phyloP scores from a whole-genome alignment of 176 grass and related monocot species.

The Thalia dealbata region DNA sequence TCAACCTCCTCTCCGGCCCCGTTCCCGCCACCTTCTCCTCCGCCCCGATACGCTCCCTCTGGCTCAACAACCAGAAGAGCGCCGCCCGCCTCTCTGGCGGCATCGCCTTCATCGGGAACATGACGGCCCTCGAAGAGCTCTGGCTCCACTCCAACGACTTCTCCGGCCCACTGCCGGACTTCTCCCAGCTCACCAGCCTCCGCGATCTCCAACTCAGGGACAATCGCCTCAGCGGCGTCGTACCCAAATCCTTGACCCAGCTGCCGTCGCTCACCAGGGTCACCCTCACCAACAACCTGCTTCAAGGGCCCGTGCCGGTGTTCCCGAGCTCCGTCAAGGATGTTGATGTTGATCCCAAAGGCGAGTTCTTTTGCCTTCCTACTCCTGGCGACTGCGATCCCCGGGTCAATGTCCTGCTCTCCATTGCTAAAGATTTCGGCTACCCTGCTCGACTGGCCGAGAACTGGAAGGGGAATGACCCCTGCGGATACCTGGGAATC shows the following conservation, averaged over 20 bases:
- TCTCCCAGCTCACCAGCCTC: conserved; percentile 25
- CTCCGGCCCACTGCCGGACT: conserved; percentile 61
- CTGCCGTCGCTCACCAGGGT: conserved; percentile 37
- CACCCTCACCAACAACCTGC: conserved; percentile 46
- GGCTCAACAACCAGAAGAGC: conserved; percentile 45
- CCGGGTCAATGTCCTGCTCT: conserved; percentile 51
- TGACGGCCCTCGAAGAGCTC: conserved; percentile 30
- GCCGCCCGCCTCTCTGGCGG: conserved; percentile 16
- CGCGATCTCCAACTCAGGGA: conserved; percentile 55
- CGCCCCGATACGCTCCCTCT: conserved; percentile 31
- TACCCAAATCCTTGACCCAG: conserved; percentile 38
- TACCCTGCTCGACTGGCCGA: conserved; percentile 34
- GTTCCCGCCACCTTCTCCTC: conserved; percentile 35
- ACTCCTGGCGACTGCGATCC: conserved; percentile 47
- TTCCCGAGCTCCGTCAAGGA: conserved; percentile 7
- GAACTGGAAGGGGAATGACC: conserved; percentile 55
- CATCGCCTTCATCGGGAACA: conserved; percentile 43
- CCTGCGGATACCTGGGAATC: conserved; percentile 39
- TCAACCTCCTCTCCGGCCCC: conserved; percentile 39
- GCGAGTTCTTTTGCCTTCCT: conserved; percentile 40
- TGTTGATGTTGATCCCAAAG: background rate
- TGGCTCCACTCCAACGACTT: conserved; percentile 79
- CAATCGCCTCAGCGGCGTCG: conserved; percentile 55
- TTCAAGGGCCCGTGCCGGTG: conserved; percentile 49
- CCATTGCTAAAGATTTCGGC: conserved; percentile 50